Conservation (phyloP, 2,329 filamentous ascomycete species). For the Pseudogymnoascus sp. region DNA sequence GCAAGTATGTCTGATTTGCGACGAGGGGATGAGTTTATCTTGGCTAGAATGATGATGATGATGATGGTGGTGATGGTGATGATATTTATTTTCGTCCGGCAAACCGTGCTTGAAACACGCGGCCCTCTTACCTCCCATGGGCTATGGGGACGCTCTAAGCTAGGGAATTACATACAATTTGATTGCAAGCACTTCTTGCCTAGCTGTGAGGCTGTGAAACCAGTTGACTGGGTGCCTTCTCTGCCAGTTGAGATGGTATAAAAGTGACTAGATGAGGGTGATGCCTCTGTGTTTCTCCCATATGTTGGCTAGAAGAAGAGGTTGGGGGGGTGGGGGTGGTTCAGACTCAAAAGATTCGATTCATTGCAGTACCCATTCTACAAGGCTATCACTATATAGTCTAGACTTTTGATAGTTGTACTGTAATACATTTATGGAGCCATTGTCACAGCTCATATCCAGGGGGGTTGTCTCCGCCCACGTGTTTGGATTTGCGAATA, state of each 20-base stretch:
- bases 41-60: not conserved
- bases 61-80: not conserved
- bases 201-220: not conserved
- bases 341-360: no score
- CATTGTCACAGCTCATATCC: no score
- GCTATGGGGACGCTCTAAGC: not conserved
- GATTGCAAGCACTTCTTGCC: not conserved
- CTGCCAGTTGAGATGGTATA: not conserved
- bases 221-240: not conserved
- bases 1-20: conserved; percentile 15
- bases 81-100: not conserved
- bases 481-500: no score
- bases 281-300: not conserved
- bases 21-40: conserved; percentile 1
- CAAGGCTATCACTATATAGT: no score
- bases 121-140: not conserved
- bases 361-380: no score
- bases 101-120: not conserved
- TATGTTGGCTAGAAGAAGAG: no score
- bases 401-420: no score
- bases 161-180: not conserved
- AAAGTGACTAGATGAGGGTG: not conserved
- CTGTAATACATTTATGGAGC: no score
- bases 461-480: no score
- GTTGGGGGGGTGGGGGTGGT: no score